Percentiles rank a stretch among this genome's conserved stretches.
Evolutionary conservation across 768 basidiomycete species (phyloP).

Genomic region (Dacryopinax spathularia): DNA sequence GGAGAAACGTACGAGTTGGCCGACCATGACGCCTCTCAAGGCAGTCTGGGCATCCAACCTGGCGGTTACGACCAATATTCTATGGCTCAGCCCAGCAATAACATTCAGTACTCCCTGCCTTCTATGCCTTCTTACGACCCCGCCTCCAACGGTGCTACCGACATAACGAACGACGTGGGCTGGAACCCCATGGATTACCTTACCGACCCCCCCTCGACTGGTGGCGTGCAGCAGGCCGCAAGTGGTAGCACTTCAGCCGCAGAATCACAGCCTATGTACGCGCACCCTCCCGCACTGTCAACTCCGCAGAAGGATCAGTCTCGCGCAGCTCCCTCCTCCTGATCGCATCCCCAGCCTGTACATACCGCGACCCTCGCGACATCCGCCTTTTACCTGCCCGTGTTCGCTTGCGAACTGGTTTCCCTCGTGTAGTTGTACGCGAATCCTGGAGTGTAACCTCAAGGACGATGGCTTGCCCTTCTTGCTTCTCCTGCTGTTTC

Average conservation of each 20-base stretch:
- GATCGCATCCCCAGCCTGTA: background rate
- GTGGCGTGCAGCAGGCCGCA: background rate
- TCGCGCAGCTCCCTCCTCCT: background rate
- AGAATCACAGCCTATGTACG: background rate
- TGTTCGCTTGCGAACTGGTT: background rate
- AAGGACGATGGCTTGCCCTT: slow-evolving; percentile 1
- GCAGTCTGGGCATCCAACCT: background rate
- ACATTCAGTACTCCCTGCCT: background rate
- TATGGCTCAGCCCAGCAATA: background rate
- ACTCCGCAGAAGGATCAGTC: slow-evolving; percentile 1
- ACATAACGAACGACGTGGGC: background rate
- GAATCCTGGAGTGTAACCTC: slow-evolving; percentile 3
- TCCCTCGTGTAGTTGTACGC: background rate
- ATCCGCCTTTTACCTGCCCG: background rate
- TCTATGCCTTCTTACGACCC: background rate
- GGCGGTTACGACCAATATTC: background rate
- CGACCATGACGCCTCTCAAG: background rate
- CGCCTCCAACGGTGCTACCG: background rate
- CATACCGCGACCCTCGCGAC: background rate
- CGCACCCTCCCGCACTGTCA: background rate
- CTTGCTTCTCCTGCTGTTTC: background rate
- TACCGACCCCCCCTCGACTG: background rate
- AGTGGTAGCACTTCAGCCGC: background rate
- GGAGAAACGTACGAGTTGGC: background rate
- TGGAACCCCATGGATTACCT: slow-evolving; percentile 2